phyloP scores from a whole-genome alignment of 2,329 filamentous ascomycete species.

The Trichophyton schoenleinii region DNA sequence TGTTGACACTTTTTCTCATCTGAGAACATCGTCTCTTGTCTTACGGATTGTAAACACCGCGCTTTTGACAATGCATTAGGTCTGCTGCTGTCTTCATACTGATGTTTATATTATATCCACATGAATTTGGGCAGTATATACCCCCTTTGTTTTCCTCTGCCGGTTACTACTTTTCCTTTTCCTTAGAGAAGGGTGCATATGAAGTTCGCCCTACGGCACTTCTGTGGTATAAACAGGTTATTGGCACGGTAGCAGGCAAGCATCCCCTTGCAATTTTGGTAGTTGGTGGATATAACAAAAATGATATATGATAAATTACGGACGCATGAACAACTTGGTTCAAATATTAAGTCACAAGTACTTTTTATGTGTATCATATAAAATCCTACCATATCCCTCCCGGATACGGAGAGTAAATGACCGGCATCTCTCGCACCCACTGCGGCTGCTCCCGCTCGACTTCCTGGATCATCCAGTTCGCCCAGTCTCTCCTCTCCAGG shows the following conservation, averaged over 20 bases:
- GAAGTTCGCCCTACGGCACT: background rate
- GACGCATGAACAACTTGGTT: background rate
- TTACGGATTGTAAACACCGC: background rate
- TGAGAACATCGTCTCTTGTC: background rate
- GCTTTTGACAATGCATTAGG: background rate
- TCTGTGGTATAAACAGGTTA: background rate
- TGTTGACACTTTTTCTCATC: background rate
- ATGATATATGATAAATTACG: background rate
- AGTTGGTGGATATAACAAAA: background rate
- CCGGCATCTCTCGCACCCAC: slow-evolving; percentile 14
- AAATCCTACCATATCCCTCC: background rate
- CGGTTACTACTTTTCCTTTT: background rate
- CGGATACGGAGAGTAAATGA: slow-evolving; percentile 9
- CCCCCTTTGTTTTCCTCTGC: background rate
- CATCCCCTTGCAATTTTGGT: background rate
- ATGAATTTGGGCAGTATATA: background rate
- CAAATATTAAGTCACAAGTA: background rate
- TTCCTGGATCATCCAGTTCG: slow-evolving; percentile 14
- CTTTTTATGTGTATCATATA: background rate
- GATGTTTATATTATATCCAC: background rate
- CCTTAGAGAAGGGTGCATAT: background rate
- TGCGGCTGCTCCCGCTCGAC: slow-evolving; percentile 10
- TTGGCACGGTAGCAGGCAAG: background rate
- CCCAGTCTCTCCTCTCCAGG: slow-evolving; percentile 13
- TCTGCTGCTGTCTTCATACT: background rate